These are phyloP conservation scores for Solanum aculeatissimum DNA, from an alignment of 305 asterid species.

Conservation along the genomic window DNA sequence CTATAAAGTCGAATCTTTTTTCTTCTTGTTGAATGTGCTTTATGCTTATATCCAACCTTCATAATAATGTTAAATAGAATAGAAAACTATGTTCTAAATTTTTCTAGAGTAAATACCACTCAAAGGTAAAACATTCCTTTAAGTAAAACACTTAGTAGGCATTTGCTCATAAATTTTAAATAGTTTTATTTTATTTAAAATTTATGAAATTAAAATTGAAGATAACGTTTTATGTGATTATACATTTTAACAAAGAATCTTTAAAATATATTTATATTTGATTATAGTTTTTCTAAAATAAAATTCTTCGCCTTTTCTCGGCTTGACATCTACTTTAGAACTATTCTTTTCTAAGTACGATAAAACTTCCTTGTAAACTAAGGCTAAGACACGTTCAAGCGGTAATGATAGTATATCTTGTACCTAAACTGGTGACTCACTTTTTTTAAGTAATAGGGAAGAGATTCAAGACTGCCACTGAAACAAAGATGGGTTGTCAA, in stretches of 20 bases:
- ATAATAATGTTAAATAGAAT: background rate
- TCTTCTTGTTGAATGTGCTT: background rate
- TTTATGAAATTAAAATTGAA: background rate
- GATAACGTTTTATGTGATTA: background rate
- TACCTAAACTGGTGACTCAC: too few relatives aligned
- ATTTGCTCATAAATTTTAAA: background rate
- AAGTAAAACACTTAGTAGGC: background rate
- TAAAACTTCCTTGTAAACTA: too few relatives aligned
- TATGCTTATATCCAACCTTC: background rate
- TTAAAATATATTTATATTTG: background rate
- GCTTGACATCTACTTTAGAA: too few relatives aligned
- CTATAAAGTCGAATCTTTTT: background rate
- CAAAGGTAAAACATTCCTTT: background rate
- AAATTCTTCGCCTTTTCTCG: too few relatives aligned
- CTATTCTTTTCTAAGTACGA: too few relatives aligned
- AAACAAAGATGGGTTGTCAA: too few relatives aligned
- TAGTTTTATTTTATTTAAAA: background rate
- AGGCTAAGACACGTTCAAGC: too few relatives aligned
- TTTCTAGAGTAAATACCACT: background rate
- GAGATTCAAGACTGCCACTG: too few relatives aligned
- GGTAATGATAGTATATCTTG: too few relatives aligned
- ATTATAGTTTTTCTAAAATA: background rate
- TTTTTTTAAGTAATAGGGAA: too few relatives aligned
- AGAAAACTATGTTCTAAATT: background rate
- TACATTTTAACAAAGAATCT: background rate